Base-by-base conservation (phyloP, 768 basidiomycete species). In the Russula sp. region DNA sequence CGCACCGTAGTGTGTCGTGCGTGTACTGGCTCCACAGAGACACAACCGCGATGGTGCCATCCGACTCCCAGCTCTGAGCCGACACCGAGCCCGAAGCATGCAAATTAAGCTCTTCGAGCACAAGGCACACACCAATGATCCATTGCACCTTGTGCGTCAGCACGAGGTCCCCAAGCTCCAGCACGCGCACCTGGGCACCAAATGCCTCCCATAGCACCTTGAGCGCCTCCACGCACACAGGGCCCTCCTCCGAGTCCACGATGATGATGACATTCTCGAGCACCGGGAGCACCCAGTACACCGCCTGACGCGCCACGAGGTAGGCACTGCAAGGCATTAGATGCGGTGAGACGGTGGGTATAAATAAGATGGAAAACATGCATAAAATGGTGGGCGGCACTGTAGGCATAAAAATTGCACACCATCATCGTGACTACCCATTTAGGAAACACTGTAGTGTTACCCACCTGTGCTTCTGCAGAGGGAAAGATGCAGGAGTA, bases 381-480 rank as follows among this genome's bases (percentile, higher is more conserved):
- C 75, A 80, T 64, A 83, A 82, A 53, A 82, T 76, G 14, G 82
- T 80, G 47, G n/a, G n/a, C n/a, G n/a, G n/a, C n/a, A n/a, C n/a
- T n/a, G n/a, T n/a, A n/a, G n/a, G n/a, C n/a, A n/a, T n/a, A n/a
- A n/a, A n/a, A n/a, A n/a, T n/a, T n/a, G n/a, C n/a, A n/a, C n/a
- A n/a, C n/a, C n/a, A n/a, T n/a, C n/a, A n/a, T n/a, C n/a, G n/a
- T n/a, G n/a, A n/a, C n/a, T n/a, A n/a, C n/a, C n/a, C n/a, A n/a
- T n/a, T n/a, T n/a, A n/a, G n/a, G n/a, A n/a, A n/a, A n/a, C n/a
- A n/a, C n/a, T n/a, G n/a, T n/a, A n/a, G n/a, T n/a, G n/a, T n/a
- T n/a, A n/a, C n/a, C n/a, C n/a, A n/a, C n/a, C n/a, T n/a, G n/a
- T n/a, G n/a, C n/a, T n/a, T n/a, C n/a, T n/a, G n/a, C n/a, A n/a